Evolutionary conservation across 2,329 filamentous ascomycete species (phyloP), one percentile per base, ranked within the genome.

Genomic region (Paraphoma chrysanthemicola): DNA sequence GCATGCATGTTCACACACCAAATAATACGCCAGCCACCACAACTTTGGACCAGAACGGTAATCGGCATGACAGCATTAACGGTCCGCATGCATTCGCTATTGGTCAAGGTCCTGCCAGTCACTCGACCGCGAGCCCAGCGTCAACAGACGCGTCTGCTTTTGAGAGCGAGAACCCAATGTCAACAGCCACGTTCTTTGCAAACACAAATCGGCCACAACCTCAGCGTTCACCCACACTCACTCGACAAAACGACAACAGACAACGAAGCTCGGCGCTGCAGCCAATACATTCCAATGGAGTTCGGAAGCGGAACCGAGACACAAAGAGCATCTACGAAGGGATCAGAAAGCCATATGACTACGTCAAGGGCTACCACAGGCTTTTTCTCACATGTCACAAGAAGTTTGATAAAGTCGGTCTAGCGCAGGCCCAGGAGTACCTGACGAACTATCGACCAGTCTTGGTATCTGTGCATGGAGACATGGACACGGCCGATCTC

Each of bases 271-370:
- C 73, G 12, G 72, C 74, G 1, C 56, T 75, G 0, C 72, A 73
- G 47, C 68, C 67, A 11, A 56, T 70, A 31, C 70, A 73, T 47
- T 68, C 67, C 11, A 78, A 75, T 53, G 67, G 64, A 10, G 47
- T 71, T 63, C 72, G 77, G 38, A 87, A 85, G 69, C 81, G 83
- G 36, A 81, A 83, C 48, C 82, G 85, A 39, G 92, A 97, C 70
- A 90, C 93, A 5, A 93, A 92, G 0, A 86, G 87, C 47, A 92
- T 98, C 53, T 99, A 98, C 76, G 88, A 93, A 60, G 90, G 87
- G 41, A 92, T 99, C 69, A 93, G 90, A 59, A 90, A 95, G 69
- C 93, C 95, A 4, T 97, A 98, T 72, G 89, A 91, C 9, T 98
- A 98, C 71, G 93, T 93, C 1, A 86, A 87, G 43, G 92, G 92